These are phyloP conservation scores for Microbotryum scabiosae DNA, from an alignment of 1,284 basidiomycete genomes.

Conservation along the genomic window DNA sequence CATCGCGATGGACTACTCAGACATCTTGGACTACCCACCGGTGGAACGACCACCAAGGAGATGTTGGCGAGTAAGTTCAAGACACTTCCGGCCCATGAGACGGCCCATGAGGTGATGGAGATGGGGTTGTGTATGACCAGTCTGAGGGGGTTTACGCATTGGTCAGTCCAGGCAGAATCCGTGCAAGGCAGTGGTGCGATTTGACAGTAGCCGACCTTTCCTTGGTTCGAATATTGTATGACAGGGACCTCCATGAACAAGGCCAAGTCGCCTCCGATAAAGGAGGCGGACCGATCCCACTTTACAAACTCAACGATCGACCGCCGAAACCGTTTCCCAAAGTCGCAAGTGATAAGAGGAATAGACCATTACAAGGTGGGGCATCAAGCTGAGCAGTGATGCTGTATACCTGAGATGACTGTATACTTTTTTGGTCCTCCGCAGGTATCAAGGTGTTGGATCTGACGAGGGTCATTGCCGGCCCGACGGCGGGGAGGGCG, in stretches of 20 bases:
- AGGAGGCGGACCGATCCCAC: not conserved
- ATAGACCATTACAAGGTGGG: constrained; percentile 45
- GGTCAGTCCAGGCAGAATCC: constrained; percentile 41
- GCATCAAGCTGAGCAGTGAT: no score
- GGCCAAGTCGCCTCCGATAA: not conserved
- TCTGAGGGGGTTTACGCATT: constrained; percentile 48
- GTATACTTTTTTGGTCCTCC: no score
- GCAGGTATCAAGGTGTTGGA: constrained; percentile 49
- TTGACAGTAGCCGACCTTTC: not conserved
- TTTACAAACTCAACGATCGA: not conserved
- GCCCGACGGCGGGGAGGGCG: constrained; percentile 51
- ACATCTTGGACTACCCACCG: no score
- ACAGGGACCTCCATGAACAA: constrained; percentile 6
- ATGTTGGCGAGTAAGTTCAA: no score
- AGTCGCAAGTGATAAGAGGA: not conserved
- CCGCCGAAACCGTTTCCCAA: constrained; percentile 3
- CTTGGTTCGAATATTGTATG: not conserved
- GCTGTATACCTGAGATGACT: no score
- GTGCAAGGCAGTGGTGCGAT: not conserved
- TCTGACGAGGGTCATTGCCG: constrained; percentile 53
- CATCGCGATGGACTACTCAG: no score
- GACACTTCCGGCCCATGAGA: no score
- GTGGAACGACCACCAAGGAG: no score
- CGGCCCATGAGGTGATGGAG: not conserved
- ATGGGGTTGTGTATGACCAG: constrained; percentile 51